A percentile compares a stretch with the other conserved stretches of the same genome.
Evolutionary conservation across 768 basidiomycete species (phyloP).

Genomic region (Rhizopogon vesiculosus): DNA sequence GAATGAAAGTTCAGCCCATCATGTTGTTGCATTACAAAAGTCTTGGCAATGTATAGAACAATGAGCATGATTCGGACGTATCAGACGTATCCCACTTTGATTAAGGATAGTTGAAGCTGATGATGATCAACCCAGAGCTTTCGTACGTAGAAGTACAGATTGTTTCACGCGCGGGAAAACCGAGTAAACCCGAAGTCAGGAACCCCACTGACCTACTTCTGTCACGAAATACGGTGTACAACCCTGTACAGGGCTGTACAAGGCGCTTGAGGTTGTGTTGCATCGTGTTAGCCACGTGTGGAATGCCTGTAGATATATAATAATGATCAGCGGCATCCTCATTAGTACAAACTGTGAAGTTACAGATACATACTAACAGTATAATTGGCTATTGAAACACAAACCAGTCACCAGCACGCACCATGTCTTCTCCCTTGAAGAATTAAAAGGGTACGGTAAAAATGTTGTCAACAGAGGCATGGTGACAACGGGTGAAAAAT

Average conservation of each 20-base stretch:
- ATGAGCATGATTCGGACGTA: too few relatives aligned
- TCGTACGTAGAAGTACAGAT: neutral
- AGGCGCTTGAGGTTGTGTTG: neutral
- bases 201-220: neutral
- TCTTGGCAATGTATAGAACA: neutral
- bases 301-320: neutral
- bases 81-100: neutral
- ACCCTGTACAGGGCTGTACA: neutral
- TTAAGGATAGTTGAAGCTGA: neutral
- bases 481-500: neutral
- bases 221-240: neutral
- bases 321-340: neutral
- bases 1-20: neutral
- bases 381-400: neutral
- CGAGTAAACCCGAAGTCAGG: neutral
- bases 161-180: neutral
- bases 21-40: neutral
- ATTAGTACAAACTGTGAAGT: neutral
- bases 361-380: neutral
- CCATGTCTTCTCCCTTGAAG: neutral
- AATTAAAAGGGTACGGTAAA: neutral
- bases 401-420: neutral
- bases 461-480: neutral
- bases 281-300: neutral
- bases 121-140: neutral